Base-by-base conservation (phyloP, 345 rosid species). In the Erucastrum elatum region DNA sequence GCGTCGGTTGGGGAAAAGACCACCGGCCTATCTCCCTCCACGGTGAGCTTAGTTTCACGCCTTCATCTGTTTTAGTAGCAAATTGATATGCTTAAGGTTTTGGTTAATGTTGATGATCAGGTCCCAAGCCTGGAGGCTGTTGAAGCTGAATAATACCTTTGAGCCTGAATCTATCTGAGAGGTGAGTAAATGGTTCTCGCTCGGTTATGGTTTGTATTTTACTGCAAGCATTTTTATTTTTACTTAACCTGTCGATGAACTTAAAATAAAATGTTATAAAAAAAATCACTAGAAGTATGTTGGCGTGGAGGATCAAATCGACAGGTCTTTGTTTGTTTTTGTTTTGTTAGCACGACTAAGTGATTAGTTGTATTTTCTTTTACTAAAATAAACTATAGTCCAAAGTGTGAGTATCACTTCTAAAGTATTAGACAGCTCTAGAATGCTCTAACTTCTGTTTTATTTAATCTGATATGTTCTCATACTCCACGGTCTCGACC, bases 1-100 rank as follows among this genome's bases (percentile, higher is more conserved):
- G 98, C 78, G 82, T 95, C 83, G 99, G 99, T 31, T 95, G 99
- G 99, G 94, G 96, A 84, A 95, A 95, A 78, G 99, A 95, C 44
- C 93, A 91, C 56, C 99, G 99, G 13, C 99, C 93, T 70, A 87
- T 86, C 12, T 87, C 91, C 25, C 91, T 91, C 39, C 99, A 95
- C 82, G 99, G 98, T 91, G 55, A 71, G 75, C 37, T 15, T 21
- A 21, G 21, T 21, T 62, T 64, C 1, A 0, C 26, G 16, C 25
- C 3, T 64, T 62, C 30, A 26, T 46, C 56, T 29, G 60, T 8
- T 27, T 27, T 37, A 37, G 41, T 37, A 10, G 12, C 46, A 39
- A 39, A 39, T 39, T 9, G 13, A 39, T 9, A 1, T 39, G 2
- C 9, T 39, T 6, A 2, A 35, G 11, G 0, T 8, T 74, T 60